Base-by-base conservation (phyloP, 2,329 filamentous ascomycete species). In the Ascosphaera apis region DNA sequence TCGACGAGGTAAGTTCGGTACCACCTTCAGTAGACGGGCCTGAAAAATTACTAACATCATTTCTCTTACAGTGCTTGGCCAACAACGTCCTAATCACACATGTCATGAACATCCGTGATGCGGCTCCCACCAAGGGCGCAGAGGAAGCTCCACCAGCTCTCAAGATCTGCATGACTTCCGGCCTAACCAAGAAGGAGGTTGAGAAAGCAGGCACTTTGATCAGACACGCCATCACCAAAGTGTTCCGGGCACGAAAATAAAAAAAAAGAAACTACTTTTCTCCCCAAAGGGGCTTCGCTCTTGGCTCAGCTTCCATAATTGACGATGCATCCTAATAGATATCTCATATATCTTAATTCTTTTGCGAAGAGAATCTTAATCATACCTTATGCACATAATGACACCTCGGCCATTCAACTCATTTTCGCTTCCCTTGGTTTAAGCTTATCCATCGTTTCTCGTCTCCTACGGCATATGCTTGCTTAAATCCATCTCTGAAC, bases 161-260 rank as follows among this genome's bases (percentile, higher is more conserved):
- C 42, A 93, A 95, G 58, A 70, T 95, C 9, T 95, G 86, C 51
- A 65, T 93, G 37, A 92, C 84, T 0, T 79, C 71, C 3, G 88
- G 79, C 1, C 61, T 98, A 42, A 78, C 79, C 16, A 91, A 79
- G 63, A 93, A 91, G 61, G 88, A 98, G 54, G 78, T 84, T 37
- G 91, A 98, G 60, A 92, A 91, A 62, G 82, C 88, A 0, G 88
- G 84, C 11, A 72, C 76, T 5, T 74, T 70, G 7, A 84, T 98
- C 45, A 67, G 86, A 40, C 84, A 93, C 57, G 86, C 88, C 11
- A 80, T 95, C 44, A 91, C 84, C 36, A 93, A 92, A 60, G 72
- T 95, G 41, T 72, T 98, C n/a, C n/a, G n/a, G n/a, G n/a, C n/a
- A n/a, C n/a, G n/a, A 66, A 67, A 63, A 46, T 58, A 58, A 47